Percentiles rank a stretch among this genome's conserved stretches.
phyloP scores from a whole-genome alignment of 352 stramenopile genomes.

The Pythium aphanidermatum region DNA sequence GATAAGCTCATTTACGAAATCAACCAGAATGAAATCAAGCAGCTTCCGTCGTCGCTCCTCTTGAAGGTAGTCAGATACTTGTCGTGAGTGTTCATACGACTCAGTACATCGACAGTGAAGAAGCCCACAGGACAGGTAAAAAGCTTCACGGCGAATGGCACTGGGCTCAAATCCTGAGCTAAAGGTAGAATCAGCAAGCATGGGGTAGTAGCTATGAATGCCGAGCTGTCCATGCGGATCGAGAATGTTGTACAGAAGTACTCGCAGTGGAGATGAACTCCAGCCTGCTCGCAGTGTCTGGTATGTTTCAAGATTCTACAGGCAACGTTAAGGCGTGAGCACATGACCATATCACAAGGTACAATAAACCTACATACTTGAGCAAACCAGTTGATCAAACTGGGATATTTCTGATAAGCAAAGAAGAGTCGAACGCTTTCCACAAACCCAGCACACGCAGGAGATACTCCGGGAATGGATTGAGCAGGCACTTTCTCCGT shows the following conservation, averaged over 20 bases:
- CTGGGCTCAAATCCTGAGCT: constrained; percentile 51
- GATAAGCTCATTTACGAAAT: constrained; percentile 52
- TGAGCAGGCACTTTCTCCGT: background rate
- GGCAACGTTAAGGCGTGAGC: background rate
- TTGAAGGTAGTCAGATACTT: background rate
- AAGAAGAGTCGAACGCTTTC: constrained; percentile 79
- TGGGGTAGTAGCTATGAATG: constrained; percentile 78
- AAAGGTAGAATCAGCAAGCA: constrained; percentile 17
- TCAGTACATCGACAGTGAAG: constrained; percentile 57
- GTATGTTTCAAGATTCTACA: constrained; percentile 71
- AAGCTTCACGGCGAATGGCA: constrained; percentile 59
- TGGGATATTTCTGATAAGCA: constrained; percentile 74
- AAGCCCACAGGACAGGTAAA: constrained; percentile 70
- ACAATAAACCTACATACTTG: constrained; percentile 32
- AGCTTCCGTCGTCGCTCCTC: constrained; percentile 16
- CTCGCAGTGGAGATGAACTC: constrained; percentile 50
- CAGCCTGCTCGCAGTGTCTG: constrained; percentile 68
- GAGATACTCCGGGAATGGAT: constrained; percentile 24
- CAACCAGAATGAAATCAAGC: constrained; percentile 47
- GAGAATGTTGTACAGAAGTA: constrained; percentile 67
- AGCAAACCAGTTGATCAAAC: constrained; percentile 76
- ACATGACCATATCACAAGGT: background rate
- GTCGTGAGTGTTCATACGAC: constrained; percentile 54
- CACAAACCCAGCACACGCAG: constrained; percentile 44
- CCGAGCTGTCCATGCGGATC: constrained; percentile 74